These are phyloP conservation scores for Penicillium dipodomyicola DNA, from an alignment of 495 filamentous ascomycete species.

Conservation along the genomic window DNA sequence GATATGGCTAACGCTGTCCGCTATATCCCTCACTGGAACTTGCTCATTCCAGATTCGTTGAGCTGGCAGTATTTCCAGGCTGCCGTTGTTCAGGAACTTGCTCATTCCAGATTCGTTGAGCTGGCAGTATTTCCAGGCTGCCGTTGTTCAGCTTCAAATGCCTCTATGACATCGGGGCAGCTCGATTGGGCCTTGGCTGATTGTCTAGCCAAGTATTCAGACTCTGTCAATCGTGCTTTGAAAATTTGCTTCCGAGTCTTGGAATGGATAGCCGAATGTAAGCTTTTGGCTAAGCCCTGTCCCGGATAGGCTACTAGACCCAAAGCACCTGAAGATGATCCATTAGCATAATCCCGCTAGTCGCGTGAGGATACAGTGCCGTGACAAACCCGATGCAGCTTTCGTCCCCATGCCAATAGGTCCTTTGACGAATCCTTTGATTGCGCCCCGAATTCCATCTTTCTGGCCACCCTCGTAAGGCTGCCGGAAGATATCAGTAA, in stretches of 20 bases:
- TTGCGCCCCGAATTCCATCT: slow-evolving; percentile 57
- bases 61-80: neutral
- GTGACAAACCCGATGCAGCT: slow-evolving; percentile 32
- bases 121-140: neutral
- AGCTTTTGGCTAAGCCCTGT: slow-evolving; percentile 16
- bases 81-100: neutral
- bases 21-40: neutral
- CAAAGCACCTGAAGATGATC: slow-evolving; percentile 5
- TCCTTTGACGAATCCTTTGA: slow-evolving; percentile 71
- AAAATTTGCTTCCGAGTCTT: slow-evolving; percentile 12
- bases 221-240: slow-evolving; percentile 11
- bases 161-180: slow-evolving; percentile 1
- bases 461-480: slow-evolving; percentile 62
- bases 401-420: slow-evolving; percentile 72
- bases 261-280: slow-evolving; percentile 14
- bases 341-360: neutral
- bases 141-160: slow-evolving; percentile 6
- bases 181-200: slow-evolving; percentile 3
- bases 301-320: slow-evolving; percentile 18
- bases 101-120: neutral
- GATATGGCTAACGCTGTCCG: neutral
- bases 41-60: neutral
- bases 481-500: slow-evolving; percentile 65
- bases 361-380: neutral
- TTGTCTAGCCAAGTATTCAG: slow-evolving; percentile 10